Evolutionary conservation across 306 rosid genomes (phyloP), one percentile per base, ranked within the genome.

Genomic region (Cucurbita argyrosperma): DNA sequence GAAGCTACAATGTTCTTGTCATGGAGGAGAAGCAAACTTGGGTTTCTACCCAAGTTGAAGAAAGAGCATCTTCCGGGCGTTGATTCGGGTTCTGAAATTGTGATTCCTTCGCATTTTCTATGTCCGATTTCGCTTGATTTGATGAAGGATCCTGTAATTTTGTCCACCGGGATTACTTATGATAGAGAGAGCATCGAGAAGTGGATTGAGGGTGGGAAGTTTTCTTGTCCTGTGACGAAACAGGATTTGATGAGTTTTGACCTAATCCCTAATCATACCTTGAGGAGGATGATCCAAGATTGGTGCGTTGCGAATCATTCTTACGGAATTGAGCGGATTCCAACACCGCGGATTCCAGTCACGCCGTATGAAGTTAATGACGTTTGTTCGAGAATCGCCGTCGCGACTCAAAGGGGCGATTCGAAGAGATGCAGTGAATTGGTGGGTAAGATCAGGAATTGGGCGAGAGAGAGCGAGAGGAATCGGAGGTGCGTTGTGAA

Each of bases 391-490:
- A 85, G 72, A 76, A 75, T 93, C 23, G 16, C 50, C 18, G 73
- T 62, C 0, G 85, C 86, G 0, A 59, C 87, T 0, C 79, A 71
- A 30, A 23, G 79, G 0, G 81, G 84, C 0, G 93, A 90, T 13
- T 79, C 35, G 2, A 80, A 55, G 45, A 84, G 39, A 63, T 83
- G 88, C 8, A 11, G 5, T 8, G 93, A 88, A 8, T 37, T 83
- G 85, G 88, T 87, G 77, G 76, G 75, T n/a, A 90, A 87, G 78
- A 63, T 92, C 5, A 87, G 78, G 62, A 71, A 60, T 16, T 92
- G 93, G 96, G 96, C 86, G 12, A 90, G 78, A 71, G 98, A 92
- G 74, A 90, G 96, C 75, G 93, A 92, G 81, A 77, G 96, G 60
- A 90, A 90, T 83, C 85, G 76, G 80, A 82, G 81, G 54, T 84